These are phyloP conservation scores for Eustoma russellianum DNA, from an alignment of 257 asterid species.

Conservation along the genomic window DNA sequence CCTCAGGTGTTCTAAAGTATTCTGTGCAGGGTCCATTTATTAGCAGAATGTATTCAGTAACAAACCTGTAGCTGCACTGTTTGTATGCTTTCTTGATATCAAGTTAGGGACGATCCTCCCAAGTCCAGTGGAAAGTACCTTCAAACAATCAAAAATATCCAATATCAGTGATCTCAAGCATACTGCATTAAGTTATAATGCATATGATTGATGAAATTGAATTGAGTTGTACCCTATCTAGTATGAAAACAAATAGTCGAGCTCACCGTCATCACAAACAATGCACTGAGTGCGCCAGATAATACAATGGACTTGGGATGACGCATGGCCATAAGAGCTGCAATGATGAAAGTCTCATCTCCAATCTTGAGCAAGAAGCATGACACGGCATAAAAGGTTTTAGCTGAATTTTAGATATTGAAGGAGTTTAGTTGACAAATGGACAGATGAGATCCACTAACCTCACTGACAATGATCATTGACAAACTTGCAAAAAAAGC, in stretches of 20 bases:
- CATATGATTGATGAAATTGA: no score
- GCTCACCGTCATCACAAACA: slow-evolving; percentile 95
- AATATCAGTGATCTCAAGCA: slow-evolving; percentile 6
- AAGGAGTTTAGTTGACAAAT: not conserved
- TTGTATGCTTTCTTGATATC: slow-evolving; percentile 96
- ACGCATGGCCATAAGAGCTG: slow-evolving; percentile 99
- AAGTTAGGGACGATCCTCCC: slow-evolving; percentile 96
- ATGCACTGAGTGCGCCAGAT: slow-evolving; percentile 95
- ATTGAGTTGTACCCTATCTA: not conserved
- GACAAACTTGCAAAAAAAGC: slow-evolving; percentile 87
- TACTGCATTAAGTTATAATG: no score
- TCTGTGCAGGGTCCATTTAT: no score
- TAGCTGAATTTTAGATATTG: slow-evolving; percentile 4
- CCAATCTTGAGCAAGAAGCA: slow-evolving; percentile 56
- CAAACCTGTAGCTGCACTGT: slow-evolving; percentile 82
- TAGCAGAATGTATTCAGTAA: no score
- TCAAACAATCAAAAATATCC: slow-evolving; percentile 11
- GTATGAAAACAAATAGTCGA: slow-evolving; percentile 4
- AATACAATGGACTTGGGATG: slow-evolving; percentile 92
- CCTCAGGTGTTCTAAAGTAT: no score
- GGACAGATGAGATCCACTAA: slow-evolving; percentile 17
- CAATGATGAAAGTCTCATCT: slow-evolving; percentile 92
- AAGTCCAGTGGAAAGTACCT: slow-evolving; percentile 93
- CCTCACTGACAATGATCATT: slow-evolving; percentile 96
- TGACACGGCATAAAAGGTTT: not conserved